A percentile compares a stretch with the other conserved stretches of the same genome.
These are phyloP conservation scores for Monilinia vaccinii-corymbosi DNA, from an alignment of 2,329 filamentous ascomycete genomes.

Conservation along the genomic window DNA sequence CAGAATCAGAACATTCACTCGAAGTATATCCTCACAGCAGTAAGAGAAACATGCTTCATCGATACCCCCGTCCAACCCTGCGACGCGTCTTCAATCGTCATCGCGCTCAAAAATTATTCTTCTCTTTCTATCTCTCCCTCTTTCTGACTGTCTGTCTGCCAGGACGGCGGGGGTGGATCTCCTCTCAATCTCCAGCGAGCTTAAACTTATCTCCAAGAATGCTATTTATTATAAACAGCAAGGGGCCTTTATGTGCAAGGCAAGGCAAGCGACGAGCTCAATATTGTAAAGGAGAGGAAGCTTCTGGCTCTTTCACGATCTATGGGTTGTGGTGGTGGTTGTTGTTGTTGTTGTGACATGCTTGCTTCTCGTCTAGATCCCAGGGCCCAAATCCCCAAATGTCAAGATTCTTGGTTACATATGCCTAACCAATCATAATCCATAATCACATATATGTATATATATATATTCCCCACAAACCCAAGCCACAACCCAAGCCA, in stretches of 20 bases:
- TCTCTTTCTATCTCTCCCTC: neutral
- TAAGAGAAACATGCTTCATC: constrained; percentile 59
- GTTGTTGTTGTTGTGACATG: neutral
- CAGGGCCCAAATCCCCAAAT: neutral
- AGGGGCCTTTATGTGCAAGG: constrained; percentile 4
- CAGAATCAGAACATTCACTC: constrained; percentile 20
- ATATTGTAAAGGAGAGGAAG: constrained; percentile 6
- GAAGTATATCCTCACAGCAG: constrained; percentile 43
- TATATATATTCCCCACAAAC: neutral
- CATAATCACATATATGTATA: too few relatives aligned
- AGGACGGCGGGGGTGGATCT: neutral
- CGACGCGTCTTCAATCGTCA: constrained; percentile 10
- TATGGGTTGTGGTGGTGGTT: neutral
- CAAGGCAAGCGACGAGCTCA: neutral
- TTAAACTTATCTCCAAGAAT: neutral
- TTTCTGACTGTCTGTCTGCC: neutral
- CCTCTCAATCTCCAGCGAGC: neutral
- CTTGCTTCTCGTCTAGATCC: neutral
- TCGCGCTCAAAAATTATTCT: neutral
- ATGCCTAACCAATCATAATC: neutral
- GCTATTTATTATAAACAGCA: neutral
- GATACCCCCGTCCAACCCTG: constrained; percentile 43
- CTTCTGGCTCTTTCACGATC: neutral
- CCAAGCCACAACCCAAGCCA: too few relatives aligned
- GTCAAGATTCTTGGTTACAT: neutral